phyloP scores from a whole-genome alignment of 371 early-diverging fungal species.

The Syncephalis plumigaleata region DNA sequence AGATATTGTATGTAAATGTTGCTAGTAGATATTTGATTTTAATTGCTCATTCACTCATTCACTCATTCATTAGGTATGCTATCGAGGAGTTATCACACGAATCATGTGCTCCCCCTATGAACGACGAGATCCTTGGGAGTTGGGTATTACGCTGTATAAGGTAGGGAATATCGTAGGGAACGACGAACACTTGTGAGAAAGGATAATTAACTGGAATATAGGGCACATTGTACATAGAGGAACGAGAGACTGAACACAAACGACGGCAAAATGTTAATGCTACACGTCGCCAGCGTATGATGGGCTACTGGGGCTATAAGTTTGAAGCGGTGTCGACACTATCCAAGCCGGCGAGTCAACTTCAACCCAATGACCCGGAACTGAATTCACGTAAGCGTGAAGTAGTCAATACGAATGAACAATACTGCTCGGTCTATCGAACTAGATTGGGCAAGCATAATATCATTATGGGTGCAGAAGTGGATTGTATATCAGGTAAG shows the following conservation, averaged over 20 bases:
- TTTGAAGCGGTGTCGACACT: slow-evolving; percentile 50
- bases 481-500: slow-evolving; percentile 58
- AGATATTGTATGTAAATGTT: slow-evolving; percentile 20
- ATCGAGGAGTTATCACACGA: slow-evolving; percentile 79
- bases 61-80: slow-evolving; percentile 15
- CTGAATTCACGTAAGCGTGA: slow-evolving; percentile 17
- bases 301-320: slow-evolving; percentile 64
- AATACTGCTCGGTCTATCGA: slow-evolving; percentile 74
- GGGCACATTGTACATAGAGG: slow-evolving; percentile 51
- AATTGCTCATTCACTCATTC: neutral
- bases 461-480: slow-evolving; percentile 80
- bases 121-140: slow-evolving; percentile 54
- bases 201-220: slow-evolving; percentile 6
- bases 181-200: neutral
- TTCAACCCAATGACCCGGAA: slow-evolving; percentile 16
- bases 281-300: slow-evolving; percentile 33
- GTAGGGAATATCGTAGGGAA: slow-evolving; percentile 11
- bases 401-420: slow-evolving; percentile 60
- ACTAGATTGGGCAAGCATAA: slow-evolving; percentile 49
- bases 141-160: slow-evolving; percentile 52
- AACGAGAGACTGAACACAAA: slow-evolving; percentile 36
- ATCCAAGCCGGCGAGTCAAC: slow-evolving; percentile 21
- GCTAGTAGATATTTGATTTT: neutral
- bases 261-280: slow-evolving; percentile 14
- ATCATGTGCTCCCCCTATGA: slow-evolving; percentile 63